Base-by-base conservation (phyloP, 2,329 filamentous ascomycete genomes). In the Daldinia eschscholtzii region DNA sequence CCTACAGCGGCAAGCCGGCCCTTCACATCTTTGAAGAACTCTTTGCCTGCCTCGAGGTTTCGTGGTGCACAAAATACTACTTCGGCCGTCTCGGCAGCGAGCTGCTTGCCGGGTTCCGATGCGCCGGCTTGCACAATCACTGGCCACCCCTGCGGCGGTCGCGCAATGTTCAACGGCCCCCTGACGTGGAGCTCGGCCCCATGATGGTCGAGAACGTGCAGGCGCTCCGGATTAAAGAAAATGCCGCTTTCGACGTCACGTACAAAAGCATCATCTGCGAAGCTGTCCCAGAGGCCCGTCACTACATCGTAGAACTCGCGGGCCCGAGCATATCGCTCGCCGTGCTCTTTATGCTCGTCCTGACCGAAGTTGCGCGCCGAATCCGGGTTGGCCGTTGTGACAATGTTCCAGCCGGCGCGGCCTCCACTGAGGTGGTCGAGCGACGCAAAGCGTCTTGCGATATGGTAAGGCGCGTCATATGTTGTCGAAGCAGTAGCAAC, bases 51-150 rank as follows among this genome's bases (percentile, higher is more conserved):
- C 6, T 81, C 79, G 2, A 87, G 74, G 66, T 85, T 81, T 26
- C 77, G 76, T 1, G 84, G 84, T 28, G 83, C 83, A 71, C 85
- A 87, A 69, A 86, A 87, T 0, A 87, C 84, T 1, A 80, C 81
- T 64, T 87, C 85, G 0, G 85, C 85, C 10, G 85, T 87, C 76
- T 86, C 84, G 0, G 82, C 85, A 0, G 84, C 85, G 2, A 87
- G 76, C 67, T 87, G 84, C 30, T 80, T 76, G 0, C 85, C 85
- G 0, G 84, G 84, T 59, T 86, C 85, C 0, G 83, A 85, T 71
- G 86, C 84, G 0, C 85, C 85, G 2, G 85, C 85, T 63, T 87
- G 85, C 0, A 87, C 83, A 65, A 87, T 86, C 0, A 87, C 85
- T 0, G 85, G 85, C 84, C 84, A 86, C 0, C 85, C 85, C 68